Conservation (phyloP, 352 stramenopile species). For the Phytopythium helicoides region DNA sequence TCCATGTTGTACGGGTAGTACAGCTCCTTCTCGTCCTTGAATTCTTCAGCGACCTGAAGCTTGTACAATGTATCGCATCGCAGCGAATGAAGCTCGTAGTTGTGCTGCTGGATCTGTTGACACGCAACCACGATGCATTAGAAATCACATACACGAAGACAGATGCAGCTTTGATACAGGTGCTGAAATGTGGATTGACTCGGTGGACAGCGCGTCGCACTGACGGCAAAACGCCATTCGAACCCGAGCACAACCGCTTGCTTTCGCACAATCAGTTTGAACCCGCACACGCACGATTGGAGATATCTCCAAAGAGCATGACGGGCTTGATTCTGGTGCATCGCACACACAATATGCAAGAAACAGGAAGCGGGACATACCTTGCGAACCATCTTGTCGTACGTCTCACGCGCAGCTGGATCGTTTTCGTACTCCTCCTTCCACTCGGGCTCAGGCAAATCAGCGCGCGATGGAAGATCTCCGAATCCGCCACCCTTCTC, state of each 20-base stretch:
- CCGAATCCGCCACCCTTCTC: conserved; percentile 89
- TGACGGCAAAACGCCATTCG: neutral
- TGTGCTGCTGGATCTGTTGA: conserved; percentile 72
- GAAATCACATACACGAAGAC: conserved; percentile 4
- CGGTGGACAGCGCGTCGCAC: neutral
- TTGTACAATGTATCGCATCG: conserved; percentile 96
- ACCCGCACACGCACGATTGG: conserved; percentile 43
- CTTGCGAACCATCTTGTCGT: conserved; percentile 72
- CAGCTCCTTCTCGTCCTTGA: conserved; percentile 95
- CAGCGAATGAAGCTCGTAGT: conserved; percentile 92
- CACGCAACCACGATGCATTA: conserved; percentile 4
- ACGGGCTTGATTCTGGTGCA: conserved; percentile 86
- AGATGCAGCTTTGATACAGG: neutral
- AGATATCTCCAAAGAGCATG: conserved; percentile 20
- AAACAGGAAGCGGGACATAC: conserved; percentile 35
- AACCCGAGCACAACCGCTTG: conserved; percentile 34
- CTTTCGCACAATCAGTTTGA: conserved; percentile 83
- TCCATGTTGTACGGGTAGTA: conserved; percentile 99
- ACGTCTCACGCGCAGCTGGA: conserved; percentile 48
- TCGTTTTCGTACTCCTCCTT: conserved; percentile 70
- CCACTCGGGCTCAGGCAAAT: conserved; percentile 60
- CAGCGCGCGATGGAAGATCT: conserved; percentile 87
- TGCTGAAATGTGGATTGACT: neutral
- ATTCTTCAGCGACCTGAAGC: conserved; percentile 94
- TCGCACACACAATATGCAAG: neutral